Conservation (phyloP, 1,284 basidiomycete species). For the Pseudozyma sp. region DNA sequence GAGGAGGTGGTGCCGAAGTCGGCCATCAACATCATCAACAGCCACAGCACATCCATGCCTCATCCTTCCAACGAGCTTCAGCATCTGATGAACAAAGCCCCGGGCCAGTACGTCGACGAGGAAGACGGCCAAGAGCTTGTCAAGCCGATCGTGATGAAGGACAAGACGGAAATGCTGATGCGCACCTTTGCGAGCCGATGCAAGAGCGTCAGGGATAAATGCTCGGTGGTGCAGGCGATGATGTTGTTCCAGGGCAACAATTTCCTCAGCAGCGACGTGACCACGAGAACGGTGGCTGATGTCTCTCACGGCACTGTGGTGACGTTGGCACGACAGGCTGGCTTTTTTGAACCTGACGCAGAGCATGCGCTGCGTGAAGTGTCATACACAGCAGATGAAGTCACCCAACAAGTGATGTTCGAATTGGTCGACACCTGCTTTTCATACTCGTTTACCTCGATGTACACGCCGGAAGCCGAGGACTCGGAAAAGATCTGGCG, state of each 20-base stretch:
- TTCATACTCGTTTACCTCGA: conserved; percentile 45
- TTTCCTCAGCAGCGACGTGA: conserved; percentile 52
- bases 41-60: conserved; percentile 8
- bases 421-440: conserved; percentile 47
- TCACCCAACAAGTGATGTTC: conserved; percentile 33
- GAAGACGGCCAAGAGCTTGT: conserved; percentile 61
- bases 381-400: conserved; percentile 38
- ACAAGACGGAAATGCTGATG: conserved; percentile 61
- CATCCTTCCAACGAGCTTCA: conserved; percentile 4
- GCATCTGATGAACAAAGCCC: conserved; percentile 19
- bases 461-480: conserved; percentile 32
- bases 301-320: conserved; percentile 53
- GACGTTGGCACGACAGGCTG: conserved; percentile 54
- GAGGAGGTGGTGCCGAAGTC: conserved; percentile 58
- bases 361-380: conserved; percentile 37
- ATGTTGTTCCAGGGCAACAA: conserved; percentile 59
- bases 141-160: conserved; percentile 60
- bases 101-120: conserved; percentile 46
- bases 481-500: conserved; percentile 58
- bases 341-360: conserved; percentile 52
- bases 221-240: conserved; percentile 59
- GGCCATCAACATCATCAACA: conserved; percentile 39
- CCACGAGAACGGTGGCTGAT: conserved; percentile 47
- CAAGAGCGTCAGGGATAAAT: conserved; percentile 52
- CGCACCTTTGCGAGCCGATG: conserved; percentile 52